A percentile compares a stretch with the other conserved stretches of the same genome.
phyloP scores from a whole-genome alignment of 495 filamentous ascomycete species.

The Cercophora scortea region DNA sequence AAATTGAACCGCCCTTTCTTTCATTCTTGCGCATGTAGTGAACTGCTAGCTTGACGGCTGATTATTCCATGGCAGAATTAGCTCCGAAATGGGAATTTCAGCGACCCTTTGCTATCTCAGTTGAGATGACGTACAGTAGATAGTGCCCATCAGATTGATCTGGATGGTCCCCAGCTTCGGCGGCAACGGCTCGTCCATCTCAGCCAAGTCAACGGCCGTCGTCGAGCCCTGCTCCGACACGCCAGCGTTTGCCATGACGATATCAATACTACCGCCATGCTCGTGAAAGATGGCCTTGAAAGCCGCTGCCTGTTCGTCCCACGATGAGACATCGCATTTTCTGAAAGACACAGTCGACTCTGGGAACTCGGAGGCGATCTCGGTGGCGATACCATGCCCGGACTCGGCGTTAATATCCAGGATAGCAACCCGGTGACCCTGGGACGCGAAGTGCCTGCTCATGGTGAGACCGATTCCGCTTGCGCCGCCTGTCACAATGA shows the following conservation, averaged over 20 bases:
- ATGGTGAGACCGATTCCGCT: slow-evolving; percentile 49
- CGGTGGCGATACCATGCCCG: slow-evolving; percentile 22
- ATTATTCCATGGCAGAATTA: background rate
- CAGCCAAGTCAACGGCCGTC: slow-evolving; percentile 22
- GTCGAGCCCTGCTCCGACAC: slow-evolving; percentile 38
- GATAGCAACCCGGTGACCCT: slow-evolving; percentile 37
- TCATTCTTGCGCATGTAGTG: slow-evolving; percentile 46
- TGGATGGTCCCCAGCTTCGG: slow-evolving; percentile 35
- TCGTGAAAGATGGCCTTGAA: slow-evolving; percentile 35
- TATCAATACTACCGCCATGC: slow-evolving; percentile 31
- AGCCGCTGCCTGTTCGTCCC: slow-evolving; percentile 36
- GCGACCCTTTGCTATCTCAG: background rate
- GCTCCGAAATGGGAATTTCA: too few relatives aligned
- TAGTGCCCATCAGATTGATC: slow-evolving; percentile 39
- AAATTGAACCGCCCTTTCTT: slow-evolving; percentile 36
- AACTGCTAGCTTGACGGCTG: slow-evolving; percentile 41
- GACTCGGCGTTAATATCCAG: slow-evolving; percentile 40
- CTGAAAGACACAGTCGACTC: slow-evolving; percentile 31
- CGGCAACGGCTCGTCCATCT: slow-evolving; percentile 24
- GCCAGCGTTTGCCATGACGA: slow-evolving; percentile 51
- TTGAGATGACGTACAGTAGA: slow-evolving; percentile 38
- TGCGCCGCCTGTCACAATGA: slow-evolving; percentile 42
- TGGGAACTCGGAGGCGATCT: slow-evolving; percentile 29
- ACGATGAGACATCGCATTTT: slow-evolving; percentile 39
- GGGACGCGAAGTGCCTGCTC: slow-evolving; percentile 38